Percentiles rank a stretch among this genome's conserved stretches.
phyloP scores from a whole-genome alignment of 306 rosid species.

The peach (Prunus persica) region DNA sequence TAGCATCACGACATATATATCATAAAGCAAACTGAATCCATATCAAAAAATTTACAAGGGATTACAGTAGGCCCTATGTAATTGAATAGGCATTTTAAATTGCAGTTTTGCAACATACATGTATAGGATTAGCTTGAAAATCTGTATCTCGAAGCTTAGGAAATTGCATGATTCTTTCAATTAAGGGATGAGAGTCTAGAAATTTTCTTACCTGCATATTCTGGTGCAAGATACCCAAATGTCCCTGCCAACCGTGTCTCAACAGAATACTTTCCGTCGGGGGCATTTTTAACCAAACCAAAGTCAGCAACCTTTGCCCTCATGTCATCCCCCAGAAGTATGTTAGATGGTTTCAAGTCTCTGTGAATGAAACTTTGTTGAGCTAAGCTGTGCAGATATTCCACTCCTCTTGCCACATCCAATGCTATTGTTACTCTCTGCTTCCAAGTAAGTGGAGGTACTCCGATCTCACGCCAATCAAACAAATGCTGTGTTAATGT shows the following conservation, averaged over 20 bases:
- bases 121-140: not conserved
- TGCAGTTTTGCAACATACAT: not conserved
- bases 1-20: not conserved
- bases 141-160: not conserved
- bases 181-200: not conserved
- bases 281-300: conserved; percentile 78
- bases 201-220: conserved; percentile 74
- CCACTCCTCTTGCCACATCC: conserved; percentile 92
- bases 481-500: conserved; percentile 76
- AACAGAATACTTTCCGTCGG: conserved; percentile 78
- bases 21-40: not conserved
- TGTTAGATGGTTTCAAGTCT: conserved; percentile 88
- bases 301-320: conserved; percentile 94
- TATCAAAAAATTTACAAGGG: not conserved
- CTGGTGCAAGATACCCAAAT: conserved; percentile 96
- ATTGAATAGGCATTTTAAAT: not conserved
- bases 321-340: conserved; percentile 81
- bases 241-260: conserved; percentile 95
- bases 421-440: conserved; percentile 75
- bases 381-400: conserved; percentile 87
- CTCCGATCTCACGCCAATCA: conserved; percentile 54
- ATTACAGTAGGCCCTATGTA: not conserved
- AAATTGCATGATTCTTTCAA: not conserved
- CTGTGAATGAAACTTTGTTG: conserved; percentile 90
- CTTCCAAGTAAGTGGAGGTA: conserved; percentile 73